phyloP scores from a whole-genome alignment of 1,139 yeast genomes.

The Wickerhamiella infanticola region DNA sequence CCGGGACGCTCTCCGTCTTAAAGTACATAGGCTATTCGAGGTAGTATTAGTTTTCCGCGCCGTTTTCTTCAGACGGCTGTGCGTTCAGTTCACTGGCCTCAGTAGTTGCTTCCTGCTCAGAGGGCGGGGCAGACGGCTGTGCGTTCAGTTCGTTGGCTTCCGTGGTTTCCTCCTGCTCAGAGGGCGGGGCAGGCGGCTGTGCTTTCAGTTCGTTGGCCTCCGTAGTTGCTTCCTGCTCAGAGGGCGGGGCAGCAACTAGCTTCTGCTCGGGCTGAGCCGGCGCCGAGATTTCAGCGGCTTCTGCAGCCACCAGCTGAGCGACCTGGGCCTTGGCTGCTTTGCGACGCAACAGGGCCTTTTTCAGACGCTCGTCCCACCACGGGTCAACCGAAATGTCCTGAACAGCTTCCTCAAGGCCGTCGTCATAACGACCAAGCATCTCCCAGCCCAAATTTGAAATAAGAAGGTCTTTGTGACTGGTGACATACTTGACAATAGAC shows the following conservation, averaged over 20 bases:
- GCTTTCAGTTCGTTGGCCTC: not conserved
- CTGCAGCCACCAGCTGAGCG: not conserved
- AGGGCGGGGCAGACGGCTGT: not conserved
- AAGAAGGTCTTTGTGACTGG: constrained; percentile 7
- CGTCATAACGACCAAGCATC: constrained; percentile 3
- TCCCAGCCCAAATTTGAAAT: constrained; percentile 15
- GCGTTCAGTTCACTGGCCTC: not conserved
- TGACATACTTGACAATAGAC: constrained; percentile 13
- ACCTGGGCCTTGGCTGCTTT: not conserved
- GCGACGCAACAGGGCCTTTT: constrained; percentile 7
- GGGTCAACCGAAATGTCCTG: constrained; percentile 1
- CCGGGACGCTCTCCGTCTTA: too few relatives aligned
- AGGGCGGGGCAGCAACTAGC: not conserved
- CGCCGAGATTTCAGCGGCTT: not conserved
- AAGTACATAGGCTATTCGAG: too few relatives aligned
- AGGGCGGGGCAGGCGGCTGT: not conserved
- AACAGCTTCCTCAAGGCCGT: constrained; percentile 3
- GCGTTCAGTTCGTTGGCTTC: not conserved
- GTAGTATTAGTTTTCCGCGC: too few relatives aligned
- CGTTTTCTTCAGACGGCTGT: too few relatives aligned
- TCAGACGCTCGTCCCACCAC: constrained; percentile 15
- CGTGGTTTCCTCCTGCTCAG: not conserved
- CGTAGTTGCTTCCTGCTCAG: not conserved
- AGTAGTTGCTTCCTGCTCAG: not conserved
- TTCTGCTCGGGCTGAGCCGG: not conserved